phyloP scores from a whole-genome alignment of 305 asterid species.

The Fraxinus dipetala region DNA sequence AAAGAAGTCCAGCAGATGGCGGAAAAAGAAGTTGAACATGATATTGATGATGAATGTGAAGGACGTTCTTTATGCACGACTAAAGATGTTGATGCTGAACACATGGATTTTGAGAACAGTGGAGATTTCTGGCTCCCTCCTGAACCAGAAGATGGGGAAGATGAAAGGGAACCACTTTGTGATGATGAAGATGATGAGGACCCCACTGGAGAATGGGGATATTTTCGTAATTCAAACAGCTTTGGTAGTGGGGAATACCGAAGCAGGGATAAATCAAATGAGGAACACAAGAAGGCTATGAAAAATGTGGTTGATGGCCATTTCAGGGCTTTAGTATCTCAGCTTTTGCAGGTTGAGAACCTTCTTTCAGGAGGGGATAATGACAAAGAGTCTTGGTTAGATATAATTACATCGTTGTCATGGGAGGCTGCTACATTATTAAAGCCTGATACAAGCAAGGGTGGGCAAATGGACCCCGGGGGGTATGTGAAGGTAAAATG shows the following conservation, averaged over 20 bases:
- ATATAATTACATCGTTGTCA: conserved; percentile 76
- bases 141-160: conserved; percentile 95
- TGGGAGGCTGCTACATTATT: conserved; percentile 96
- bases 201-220: conserved; percentile 89
- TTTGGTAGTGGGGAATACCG: conserved; percentile 82
- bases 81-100: conserved; percentile 65
- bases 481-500: conserved; percentile 94
- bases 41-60: conserved; percentile 67
- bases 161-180: conserved; percentile 69
- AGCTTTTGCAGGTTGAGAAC: conserved; percentile 94
- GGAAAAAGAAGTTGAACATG: conserved; percentile 48
- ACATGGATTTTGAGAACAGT: conserved; percentile 84
- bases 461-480: conserved; percentile 98
- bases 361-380: conserved; percentile 65
- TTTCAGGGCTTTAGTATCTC: conserved; percentile 88
- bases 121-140: conserved; percentile 98
- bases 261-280: conserved; percentile 74
- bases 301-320: conserved; percentile 90
- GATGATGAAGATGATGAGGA: conserved; percentile 74
- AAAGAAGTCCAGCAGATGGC: conserved; percentile 55
- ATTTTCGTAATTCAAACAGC: conserved; percentile 59
- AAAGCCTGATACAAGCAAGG: conserved; percentile 86
- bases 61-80: conserved; percentile 66
- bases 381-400: conserved; percentile 85
- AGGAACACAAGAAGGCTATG: conserved; percentile 74